Base-by-base conservation (phyloP, 768 basidiomycete genomes). In the Tylopilus vinaceipallidus region DNA sequence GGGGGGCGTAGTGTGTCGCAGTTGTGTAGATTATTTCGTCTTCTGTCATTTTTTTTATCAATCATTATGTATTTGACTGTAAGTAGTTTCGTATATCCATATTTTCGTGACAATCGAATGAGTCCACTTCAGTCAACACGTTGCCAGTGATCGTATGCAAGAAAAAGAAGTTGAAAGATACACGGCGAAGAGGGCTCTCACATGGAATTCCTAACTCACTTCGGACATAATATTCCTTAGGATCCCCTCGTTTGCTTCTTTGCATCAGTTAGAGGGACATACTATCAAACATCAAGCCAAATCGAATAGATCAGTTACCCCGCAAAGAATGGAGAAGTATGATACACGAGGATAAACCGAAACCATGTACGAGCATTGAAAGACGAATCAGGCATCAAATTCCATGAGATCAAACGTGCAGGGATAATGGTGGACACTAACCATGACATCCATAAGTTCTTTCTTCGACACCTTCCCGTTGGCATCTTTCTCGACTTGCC, bases 371-470 rank as follows among this genome's bases (percentile, higher is more conserved):
- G 11, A 4, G 9, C 29, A 35, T 39, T 10, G 30, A 34, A 20
- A 40, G 17, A 30, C 34, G 16, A 24, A 39, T 58, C 51, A 55
- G 20, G 50, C 52, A 27, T 54, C 44, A 50, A 61, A 34, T 33
- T 51, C 49, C 17, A 42, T 16, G 8, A 52, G 33, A 43, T 52
- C 49, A 41, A 58, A 51, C 12, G 24, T n/a, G 14, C 47, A 27
- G 24, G 44, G 44, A 47, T 46, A 32, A 32, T 24, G 11, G 33
- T 40, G 47, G 37, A 27, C 20, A 41, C 88, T 64, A 36, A 94
- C 93, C 59, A 75, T 73, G n/a, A 95, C 95, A 20, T 79, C 86
- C 75, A 97, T 92, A 2, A 95, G 70, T 47, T 78, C 70, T 50
- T 73, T 79, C 68, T 79, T 66, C 1, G 76, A 81, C 2, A 97